Conservation (phyloP, 331 rosid genomes). For the Spiraea crenata region DNA sequence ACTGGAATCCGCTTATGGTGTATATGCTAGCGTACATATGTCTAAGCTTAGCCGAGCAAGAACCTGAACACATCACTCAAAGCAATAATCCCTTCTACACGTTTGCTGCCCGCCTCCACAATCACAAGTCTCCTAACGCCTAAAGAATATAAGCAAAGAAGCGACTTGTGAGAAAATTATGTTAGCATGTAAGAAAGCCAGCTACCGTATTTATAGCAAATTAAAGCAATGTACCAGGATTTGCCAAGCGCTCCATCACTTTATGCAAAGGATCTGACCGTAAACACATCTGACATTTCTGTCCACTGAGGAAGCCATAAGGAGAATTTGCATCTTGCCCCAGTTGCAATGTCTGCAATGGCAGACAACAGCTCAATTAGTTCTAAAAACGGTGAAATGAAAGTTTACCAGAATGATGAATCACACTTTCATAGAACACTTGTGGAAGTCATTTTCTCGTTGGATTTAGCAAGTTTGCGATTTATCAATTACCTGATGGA, state of each 20-base stretch:
- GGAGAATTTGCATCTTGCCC: slow-evolving; percentile 62
- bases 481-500: slow-evolving; percentile 66
- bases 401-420: not conserved
- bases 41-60: slow-evolving; percentile 63
- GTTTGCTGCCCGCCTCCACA: slow-evolving; percentile 99
- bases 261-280: slow-evolving; percentile 84
- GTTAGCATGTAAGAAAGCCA: not conserved
- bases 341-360: slow-evolving; percentile 74
- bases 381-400: not conserved
- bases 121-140: slow-evolving; percentile 89
- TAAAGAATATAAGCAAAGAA: slow-evolving; percentile 27
- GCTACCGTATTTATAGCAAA: slow-evolving; percentile 1
- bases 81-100: slow-evolving; percentile 90
- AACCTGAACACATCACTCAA: slow-evolving; percentile 82
- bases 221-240: slow-evolving; percentile 48
- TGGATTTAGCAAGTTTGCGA: not conserved
- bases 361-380: slow-evolving; percentile 9
- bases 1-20: slow-evolving; percentile 19
- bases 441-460: not conserved
- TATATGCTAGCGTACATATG: slow-evolving; percentile 16
- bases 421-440: not conserved
- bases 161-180: not conserved
- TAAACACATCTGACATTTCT: slow-evolving; percentile 93
- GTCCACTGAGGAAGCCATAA: slow-evolving; percentile 49
- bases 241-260: slow-evolving; percentile 92